Evolutionary conservation across 208 protist genomes (phyloP).

Genomic region (Leishmania gerbilli): DNA sequence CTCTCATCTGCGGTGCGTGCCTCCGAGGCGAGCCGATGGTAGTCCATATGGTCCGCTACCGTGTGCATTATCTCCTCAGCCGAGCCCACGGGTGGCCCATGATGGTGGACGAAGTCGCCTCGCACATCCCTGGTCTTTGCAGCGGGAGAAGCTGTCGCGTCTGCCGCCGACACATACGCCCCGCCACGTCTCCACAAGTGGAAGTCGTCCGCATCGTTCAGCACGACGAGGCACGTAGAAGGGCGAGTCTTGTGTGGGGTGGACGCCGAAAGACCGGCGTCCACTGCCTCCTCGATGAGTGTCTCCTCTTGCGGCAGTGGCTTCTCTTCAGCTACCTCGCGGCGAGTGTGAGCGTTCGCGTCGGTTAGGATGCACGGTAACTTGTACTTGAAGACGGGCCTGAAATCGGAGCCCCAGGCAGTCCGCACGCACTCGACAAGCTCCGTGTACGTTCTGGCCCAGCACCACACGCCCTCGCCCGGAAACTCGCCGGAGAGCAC

Average conservation of each 20-base stretch:
- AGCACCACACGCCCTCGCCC: slow-evolving; percentile 19
- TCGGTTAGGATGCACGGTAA: slow-evolving; percentile 1
- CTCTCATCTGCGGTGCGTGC: neutral
- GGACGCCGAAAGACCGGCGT: neutral
- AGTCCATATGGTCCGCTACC: slow-evolving; percentile 9
- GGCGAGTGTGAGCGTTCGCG: neutral
- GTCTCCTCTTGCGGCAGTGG: neutral
- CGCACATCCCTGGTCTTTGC: neutral
- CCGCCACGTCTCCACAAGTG: slow-evolving; percentile 6
- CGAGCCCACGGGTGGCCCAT: neutral
- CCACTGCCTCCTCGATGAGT: neutral
- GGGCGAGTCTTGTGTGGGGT: neutral
- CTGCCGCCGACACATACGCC: neutral
- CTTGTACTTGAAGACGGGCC: slow-evolving; percentile 10
- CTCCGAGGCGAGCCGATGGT: neutral
- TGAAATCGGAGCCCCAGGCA: slow-evolving; percentile 8
- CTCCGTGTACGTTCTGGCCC: slow-evolving; percentile 12
- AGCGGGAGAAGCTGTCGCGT: neutral
- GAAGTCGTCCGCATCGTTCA: slow-evolving; percentile 15
- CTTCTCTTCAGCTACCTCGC: neutral
- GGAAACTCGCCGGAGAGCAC: slow-evolving; percentile 13
- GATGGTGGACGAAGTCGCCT: slow-evolving; percentile 7
- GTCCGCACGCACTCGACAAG: slow-evolving; percentile 7
- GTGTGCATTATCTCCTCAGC: slow-evolving; percentile 3
- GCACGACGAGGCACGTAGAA: slow-evolving; percentile 8